Evolutionary conservation across 192 early-diverging fungal species (phyloP).

Genomic region (Kickxella alabastrina): DNA sequence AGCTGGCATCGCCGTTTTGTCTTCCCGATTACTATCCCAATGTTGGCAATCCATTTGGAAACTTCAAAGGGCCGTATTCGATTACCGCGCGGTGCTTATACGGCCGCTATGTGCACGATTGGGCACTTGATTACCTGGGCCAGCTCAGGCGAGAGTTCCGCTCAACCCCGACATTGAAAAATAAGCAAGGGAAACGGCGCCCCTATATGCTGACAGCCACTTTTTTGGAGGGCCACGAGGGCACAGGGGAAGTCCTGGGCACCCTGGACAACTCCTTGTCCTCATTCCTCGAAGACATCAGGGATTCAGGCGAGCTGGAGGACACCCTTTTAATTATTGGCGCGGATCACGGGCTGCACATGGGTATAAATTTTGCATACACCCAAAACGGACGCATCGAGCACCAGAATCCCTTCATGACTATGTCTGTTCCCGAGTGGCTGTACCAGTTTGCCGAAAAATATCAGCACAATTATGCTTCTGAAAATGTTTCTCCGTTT

Average conservation of each 20-base stretch:
- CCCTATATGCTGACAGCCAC: constrained; percentile 38
- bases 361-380: constrained; percentile 48
- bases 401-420: constrained; percentile 47
- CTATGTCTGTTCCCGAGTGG: constrained; percentile 31
- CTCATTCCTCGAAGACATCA: constrained; percentile 20
- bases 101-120: constrained; percentile 40
- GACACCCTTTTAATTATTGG: constrained; percentile 34
- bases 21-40: constrained; percentile 52
- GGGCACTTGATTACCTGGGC: constrained; percentile 36
- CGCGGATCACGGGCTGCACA: constrained; percentile 43
- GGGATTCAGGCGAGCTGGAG: constrained; percentile 33
- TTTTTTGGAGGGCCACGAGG: constrained; percentile 46
- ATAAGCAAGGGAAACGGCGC: neutral
- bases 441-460: constrained; percentile 28
- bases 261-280: constrained; percentile 27
- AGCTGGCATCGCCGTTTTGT: constrained; percentile 56
- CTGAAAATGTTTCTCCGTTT: constrained; percentile 23
- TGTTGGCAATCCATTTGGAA: constrained; percentile 51
- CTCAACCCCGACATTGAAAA: neutral
- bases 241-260: constrained; percentile 38
- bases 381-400: constrained; percentile 40
- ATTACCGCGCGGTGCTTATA: constrained; percentile 38
- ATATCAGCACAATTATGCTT: constrained; percentile 10
- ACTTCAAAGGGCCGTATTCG: constrained; percentile 50
- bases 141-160: constrained; percentile 31